A percentile compares a stretch with the other conserved stretches of the same genome.
phyloP scores from a whole-genome alignment of 805 yeast species.

The Candida ipomoeae region DNA sequence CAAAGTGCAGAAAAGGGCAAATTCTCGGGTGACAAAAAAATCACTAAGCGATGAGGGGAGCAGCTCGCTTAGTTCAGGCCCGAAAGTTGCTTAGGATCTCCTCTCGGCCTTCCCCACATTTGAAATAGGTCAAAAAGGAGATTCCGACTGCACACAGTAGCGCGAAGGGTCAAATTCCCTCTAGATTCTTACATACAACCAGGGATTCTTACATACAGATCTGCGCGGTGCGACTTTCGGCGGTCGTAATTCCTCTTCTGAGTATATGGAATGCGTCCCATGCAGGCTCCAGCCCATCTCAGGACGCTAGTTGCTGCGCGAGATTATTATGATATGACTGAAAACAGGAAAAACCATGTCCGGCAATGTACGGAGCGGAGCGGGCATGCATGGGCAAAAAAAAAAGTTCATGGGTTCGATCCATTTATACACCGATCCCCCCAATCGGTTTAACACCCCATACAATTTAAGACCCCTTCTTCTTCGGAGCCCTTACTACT shows the following conservation, averaged over 20 bases:
- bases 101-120: slow-evolving; percentile 3
- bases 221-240: neutral
- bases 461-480: no score
- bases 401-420: neutral
- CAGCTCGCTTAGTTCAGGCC: neutral
- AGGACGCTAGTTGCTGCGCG: neutral
- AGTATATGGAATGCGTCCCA: neutral
- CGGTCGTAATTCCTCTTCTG: neutral
- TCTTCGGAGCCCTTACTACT: neutral
- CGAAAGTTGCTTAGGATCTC: neutral
- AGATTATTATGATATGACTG: slow-evolving; percentile 1
- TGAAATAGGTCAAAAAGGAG: neutral
- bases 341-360: neutral
- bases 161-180: neutral
- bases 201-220: neutral
- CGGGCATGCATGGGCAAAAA: neutral
- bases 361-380: neutral
- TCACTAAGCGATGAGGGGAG: neutral
- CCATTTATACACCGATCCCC: neutral
- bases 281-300: neutral
- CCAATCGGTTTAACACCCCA: neutral
- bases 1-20: no score
- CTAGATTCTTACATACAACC: neutral
- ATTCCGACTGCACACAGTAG: neutral
- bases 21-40: neutral